Evolutionary conservation across 805 yeast species (phyloP).

Genomic region (Monosporozyma aerobia): DNA sequence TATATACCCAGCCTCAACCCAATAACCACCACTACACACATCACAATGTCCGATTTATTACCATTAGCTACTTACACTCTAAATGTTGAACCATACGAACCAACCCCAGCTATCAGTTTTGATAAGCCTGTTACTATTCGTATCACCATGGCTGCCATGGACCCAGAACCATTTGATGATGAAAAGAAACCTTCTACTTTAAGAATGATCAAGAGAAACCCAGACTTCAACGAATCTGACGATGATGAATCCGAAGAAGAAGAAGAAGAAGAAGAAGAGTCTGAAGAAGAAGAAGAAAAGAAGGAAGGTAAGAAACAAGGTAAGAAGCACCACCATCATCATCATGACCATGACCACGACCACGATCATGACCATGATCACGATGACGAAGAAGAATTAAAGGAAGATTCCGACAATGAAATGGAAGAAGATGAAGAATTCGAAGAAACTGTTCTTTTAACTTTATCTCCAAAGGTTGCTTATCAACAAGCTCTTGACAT

Average conservation of each 20-base stretch:
- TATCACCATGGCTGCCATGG: slow-evolving; percentile 90
- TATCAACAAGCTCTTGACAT: slow-evolving; percentile 87
- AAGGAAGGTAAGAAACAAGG: slow-evolving; percentile 37
- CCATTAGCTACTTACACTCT: slow-evolving; percentile 85
- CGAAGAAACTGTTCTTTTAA: slow-evolving; percentile 79
- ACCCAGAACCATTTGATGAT: slow-evolving; percentile 72
- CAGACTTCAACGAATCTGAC: slow-evolving; percentile 39
- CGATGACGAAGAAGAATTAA: slow-evolving; percentile 26
- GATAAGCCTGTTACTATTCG: slow-evolving; percentile 86
- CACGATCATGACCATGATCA: slow-evolving; percentile 3
- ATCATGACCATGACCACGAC: slow-evolving; percentile 3
- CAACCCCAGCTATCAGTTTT: slow-evolving; percentile 77
- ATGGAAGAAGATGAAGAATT: slow-evolving; percentile 62
- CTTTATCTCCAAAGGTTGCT: slow-evolving; percentile 76
- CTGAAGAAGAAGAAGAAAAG: slow-evolving; percentile 31
- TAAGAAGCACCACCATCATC: slow-evolving; percentile 29
- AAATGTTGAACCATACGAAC: slow-evolving; percentile 78
- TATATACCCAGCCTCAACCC: neutral
- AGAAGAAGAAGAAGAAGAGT: slow-evolving; percentile 34
- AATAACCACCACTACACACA: neutral
- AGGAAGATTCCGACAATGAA: slow-evolving; percentile 43
- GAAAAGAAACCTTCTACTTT: slow-evolving; percentile 81
- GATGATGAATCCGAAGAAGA: slow-evolving; percentile 36
- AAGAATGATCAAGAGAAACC: slow-evolving; percentile 71
- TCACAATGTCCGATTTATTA: slow-evolving; percentile 55